A percentile compares a stretch with the other conserved stretches of the same genome.
Conservation (phyloP, 345 rosid species). For the Citrus medica region DNA sequence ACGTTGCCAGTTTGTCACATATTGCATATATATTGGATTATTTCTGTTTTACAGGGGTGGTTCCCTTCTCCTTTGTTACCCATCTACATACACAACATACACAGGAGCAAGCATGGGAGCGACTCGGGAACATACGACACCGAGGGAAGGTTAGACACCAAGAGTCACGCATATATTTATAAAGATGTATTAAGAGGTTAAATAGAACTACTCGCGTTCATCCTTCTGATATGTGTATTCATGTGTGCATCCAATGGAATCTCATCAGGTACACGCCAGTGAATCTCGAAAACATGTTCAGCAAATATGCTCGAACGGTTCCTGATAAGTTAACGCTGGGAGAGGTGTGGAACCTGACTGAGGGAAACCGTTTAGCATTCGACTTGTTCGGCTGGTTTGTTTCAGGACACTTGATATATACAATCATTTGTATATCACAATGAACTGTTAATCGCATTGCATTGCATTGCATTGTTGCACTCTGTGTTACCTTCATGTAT, state of each 20-base stretch:
- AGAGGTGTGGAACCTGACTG: constrained; percentile 82
- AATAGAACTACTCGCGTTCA: too few species aligned
- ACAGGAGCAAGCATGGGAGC: constrained; percentile 76
- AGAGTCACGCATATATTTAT: not conserved
- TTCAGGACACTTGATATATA: not conserved
- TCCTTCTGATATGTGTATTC: too few species aligned
- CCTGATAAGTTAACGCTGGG: constrained; percentile 55
- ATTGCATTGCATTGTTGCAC: too few species aligned
- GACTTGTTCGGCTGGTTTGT: constrained; percentile 72
- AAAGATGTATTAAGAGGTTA: not conserved
- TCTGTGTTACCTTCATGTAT: too few species aligned
- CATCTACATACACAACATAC: constrained; percentile 66
- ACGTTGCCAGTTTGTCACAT: not conserved
- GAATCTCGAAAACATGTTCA: constrained; percentile 58
- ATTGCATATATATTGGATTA: not conserved
- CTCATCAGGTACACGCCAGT: constrained; percentile 52
- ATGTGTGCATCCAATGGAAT: not conserved
- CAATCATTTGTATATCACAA: too few species aligned
- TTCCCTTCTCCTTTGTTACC: constrained; percentile 75
- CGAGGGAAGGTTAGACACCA: constrained; percentile 59
- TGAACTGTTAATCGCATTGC: too few species aligned
- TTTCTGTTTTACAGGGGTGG: constrained; percentile 52
- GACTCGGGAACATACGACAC: constrained; percentile 63
- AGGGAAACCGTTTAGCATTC: constrained; percentile 52
- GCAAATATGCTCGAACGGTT: constrained; percentile 67